Evolutionary conservation across 257 asterid genomes (phyloP).

Genomic region (Orobanche coerulescens): DNA sequence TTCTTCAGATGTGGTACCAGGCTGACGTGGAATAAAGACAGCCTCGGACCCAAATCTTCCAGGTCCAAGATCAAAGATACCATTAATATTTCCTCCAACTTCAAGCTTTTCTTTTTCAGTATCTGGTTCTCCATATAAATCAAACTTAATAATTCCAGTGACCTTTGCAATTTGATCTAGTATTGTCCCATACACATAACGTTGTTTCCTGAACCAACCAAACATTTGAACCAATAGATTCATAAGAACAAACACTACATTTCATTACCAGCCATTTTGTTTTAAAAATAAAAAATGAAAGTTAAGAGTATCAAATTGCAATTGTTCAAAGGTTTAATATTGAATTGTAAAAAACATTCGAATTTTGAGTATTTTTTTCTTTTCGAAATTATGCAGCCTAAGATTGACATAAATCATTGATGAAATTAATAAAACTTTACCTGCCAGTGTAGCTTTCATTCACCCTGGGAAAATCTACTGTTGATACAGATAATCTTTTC

Average conservation of each 20-base stretch:
- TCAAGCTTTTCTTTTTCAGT: slow-evolving; percentile 72
- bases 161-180: slow-evolving; percentile 80
- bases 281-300: background rate
- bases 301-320: background rate
- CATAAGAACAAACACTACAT: background rate
- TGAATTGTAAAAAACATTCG: too few species aligned
- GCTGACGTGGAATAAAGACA: slow-evolving; percentile 65
- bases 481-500: slow-evolving; percentile 69
- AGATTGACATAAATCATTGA: slow-evolving; percentile 8
- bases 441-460: slow-evolving; percentile 92
- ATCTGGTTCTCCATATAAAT: slow-evolving; percentile 80
- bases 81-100: slow-evolving; percentile 85
- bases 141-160: slow-evolving; percentile 79
- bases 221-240: background rate
- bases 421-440: slow-evolving; percentile 24
- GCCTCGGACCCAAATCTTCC: slow-evolving; percentile 96
- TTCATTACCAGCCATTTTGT: too few species aligned
- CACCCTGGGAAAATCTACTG: slow-evolving; percentile 93
- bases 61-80: slow-evolving; percentile 81
- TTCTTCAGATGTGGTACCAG: slow-evolving; percentile 72
- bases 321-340: background rate
- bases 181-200: slow-evolving; percentile 75
- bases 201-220: slow-evolving; percentile 62
- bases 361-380: background rate
- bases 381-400: background rate